Evolutionary conservation across 1,139 yeast genomes (phyloP).

Genomic region (Blastobotrys buckinghamii): DNA sequence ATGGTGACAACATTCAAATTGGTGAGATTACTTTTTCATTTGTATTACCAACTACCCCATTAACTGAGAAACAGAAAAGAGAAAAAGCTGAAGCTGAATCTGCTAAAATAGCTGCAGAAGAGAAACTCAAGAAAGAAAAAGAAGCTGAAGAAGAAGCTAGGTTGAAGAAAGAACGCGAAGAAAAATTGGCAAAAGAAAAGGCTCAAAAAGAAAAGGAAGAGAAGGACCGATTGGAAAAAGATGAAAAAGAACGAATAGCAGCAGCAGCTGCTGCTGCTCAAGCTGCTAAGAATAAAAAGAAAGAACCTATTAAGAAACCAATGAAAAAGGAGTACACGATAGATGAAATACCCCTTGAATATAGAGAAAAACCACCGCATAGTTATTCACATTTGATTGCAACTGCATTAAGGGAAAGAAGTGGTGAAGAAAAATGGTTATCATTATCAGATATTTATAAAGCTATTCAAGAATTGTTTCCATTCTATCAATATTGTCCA

Average conservation of each 20-base stretch:
- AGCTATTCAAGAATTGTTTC: conserved; percentile 79
- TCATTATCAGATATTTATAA: conserved; percentile 81
- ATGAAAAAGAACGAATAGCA: conserved; percentile 2
- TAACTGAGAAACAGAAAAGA: neutral
- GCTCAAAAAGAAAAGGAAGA: neutral
- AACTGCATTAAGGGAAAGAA: conserved; percentile 62
- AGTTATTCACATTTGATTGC: conserved; percentile 78
- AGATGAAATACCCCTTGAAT: conserved; percentile 79
- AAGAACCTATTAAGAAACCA: conserved; percentile 12
- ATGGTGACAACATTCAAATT: conserved; percentile 61
- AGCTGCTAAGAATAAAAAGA: conserved; percentile 14
- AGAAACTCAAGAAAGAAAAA: neutral
- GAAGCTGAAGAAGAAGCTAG: neutral
- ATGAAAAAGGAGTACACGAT: conserved; percentile 32
- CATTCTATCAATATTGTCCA: conserved; percentile 86
- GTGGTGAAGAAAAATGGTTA: conserved; percentile 47
- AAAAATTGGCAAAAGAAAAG: neutral
- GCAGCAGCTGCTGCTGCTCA: conserved; percentile 2
- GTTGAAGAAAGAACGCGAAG: neutral
- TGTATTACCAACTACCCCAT: conserved; percentile 51
- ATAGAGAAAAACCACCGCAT: conserved; percentile 72
- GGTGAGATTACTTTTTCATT: conserved; percentile 88
- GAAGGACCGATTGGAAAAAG: neutral
- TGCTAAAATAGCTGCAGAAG: neutral
- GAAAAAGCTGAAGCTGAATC: neutral